Conservation (phyloP, 2,329 filamentous ascomycete genomes). For the Coniochaeta sp. region DNA sequence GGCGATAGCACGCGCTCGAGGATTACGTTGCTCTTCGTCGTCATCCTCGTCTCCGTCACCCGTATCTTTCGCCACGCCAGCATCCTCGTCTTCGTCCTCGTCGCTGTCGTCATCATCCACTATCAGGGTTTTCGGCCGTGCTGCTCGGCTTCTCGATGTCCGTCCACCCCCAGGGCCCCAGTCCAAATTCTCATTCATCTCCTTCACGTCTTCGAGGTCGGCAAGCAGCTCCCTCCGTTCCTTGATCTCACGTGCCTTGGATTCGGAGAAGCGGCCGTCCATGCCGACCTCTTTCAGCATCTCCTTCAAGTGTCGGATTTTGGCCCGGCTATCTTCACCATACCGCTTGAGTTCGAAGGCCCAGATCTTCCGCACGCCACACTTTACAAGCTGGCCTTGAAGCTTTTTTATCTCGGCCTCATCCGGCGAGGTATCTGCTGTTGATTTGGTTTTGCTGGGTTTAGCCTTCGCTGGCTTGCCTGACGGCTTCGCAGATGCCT, state of each 20-base stretch:
- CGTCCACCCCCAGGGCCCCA: constrained; percentile 57
- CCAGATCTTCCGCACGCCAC: constrained; percentile 91
- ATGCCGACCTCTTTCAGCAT: constrained; percentile 81
- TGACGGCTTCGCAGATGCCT: constrained; percentile 29
- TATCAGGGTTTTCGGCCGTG: constrained; percentile 28
- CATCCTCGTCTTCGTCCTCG: constrained; percentile 17
- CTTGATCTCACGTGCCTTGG: constrained; percentile 80
- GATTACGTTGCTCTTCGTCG: constrained; percentile 28
- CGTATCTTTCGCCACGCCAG: constrained; percentile 16
- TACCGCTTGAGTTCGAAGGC: constrained; percentile 71
- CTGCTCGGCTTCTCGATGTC: constrained; percentile 32
- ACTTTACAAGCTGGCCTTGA: constrained; percentile 81
- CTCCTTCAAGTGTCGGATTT: constrained; percentile 71
- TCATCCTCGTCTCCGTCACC: constrained; percentile 20
- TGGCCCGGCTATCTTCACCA: constrained; percentile 62
- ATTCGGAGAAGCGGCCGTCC: constrained; percentile 78
- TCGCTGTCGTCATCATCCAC: constrained; percentile 24
- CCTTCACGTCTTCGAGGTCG: constrained; percentile 77
- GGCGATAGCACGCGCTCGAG: constrained; percentile 35
- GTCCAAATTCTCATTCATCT: constrained; percentile 56
- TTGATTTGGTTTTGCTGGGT: constrained; percentile 14
- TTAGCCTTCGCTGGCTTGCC: constrained; percentile 29
- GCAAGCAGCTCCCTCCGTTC: constrained; percentile 76
- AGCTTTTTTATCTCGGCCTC: constrained; percentile 80
- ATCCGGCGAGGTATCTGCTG: constrained; percentile 42